Evolutionary conservation across 139 green algal genomes (phyloP), one percentile per base, ranked within the genome.

Genomic region (Trebouxia sp.): DNA sequence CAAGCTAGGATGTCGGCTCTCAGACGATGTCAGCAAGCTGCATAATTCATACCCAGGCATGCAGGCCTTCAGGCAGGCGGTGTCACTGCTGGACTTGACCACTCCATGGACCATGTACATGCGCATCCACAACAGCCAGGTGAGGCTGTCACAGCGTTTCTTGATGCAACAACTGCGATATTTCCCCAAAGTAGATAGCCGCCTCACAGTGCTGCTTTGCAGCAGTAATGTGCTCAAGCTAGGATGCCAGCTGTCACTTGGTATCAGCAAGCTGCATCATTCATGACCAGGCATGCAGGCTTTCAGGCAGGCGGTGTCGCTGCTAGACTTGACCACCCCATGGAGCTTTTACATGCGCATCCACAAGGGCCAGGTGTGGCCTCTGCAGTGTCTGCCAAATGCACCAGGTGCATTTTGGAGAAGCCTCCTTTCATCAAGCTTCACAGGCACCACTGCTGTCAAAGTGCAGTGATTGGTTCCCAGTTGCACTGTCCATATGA

Each of bases 1-100:
- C 15, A 83, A 84, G 80, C 56, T 84, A 35, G 82, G 82, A 48
- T 79, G 81, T 45, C 39, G 38, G 56, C 30, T 85, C n/a, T 32
- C 65, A 14, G 87, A 86, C 6, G 90, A 94, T 80, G 58, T 93
- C 32, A 26, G 28, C 15, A 91, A 90, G 69, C 82, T 94, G 50
- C 78, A 84, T 6, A 72, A 38, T 42, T 87, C 78, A 26, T 93
- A 91, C 77, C 88, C 90, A 6, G 32, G 55, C 24, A 53, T 90
- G 48, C 3, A 35, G 6, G 72, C 82, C n/a, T 91, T 91, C 78
- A 51, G 35, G 12, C 8, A 39, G 20, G 85, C 90, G 17, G 24
- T 65, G 30, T 28, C 39, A 14, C 77, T 90, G 74, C 72, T 92
- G 75, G 88, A 92, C 47, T 30, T 92, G 72, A 83, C 67, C 30